Conservation (phyloP, 1,284 basidiomycete genomes). For the Sphagnurus paluster region DNA sequence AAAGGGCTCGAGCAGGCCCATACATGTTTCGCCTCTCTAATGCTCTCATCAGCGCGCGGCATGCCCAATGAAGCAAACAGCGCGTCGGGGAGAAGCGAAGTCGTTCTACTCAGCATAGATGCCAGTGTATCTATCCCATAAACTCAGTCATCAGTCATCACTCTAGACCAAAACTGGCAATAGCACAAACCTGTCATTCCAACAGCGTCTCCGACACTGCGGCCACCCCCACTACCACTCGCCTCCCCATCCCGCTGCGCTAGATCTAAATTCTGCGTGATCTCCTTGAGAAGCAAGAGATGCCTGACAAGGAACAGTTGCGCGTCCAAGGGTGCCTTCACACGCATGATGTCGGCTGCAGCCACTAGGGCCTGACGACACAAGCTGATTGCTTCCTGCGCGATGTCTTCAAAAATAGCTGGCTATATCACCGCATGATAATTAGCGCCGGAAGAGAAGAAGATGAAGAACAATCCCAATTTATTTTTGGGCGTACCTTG, state of each 20-base stretch:
- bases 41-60: constrained; percentile 53
- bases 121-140: constrained; percentile 64
- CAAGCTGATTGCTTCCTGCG: constrained; percentile 83
- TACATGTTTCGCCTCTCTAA: constrained; percentile 67
- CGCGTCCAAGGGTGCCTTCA: constrained; percentile 58
- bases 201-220: constrained; percentile 35
- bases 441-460: neutral
- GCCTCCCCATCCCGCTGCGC: constrained; percentile 42
- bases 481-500: no score
- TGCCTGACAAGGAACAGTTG: constrained; percentile 87
- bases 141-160: neutral
- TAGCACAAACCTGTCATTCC: constrained; percentile 52
- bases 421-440: constrained; percentile 46
- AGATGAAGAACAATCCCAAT: no score
- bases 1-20: constrained; percentile 26
- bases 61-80: constrained; percentile 68
- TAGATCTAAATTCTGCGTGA: constrained; percentile 75
- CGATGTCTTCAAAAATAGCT: constrained; percentile 91
- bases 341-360: constrained; percentile 66
- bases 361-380: constrained; percentile 78
- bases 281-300: constrained; percentile 89
- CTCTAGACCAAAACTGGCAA: neutral
- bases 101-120: constrained; percentile 71
- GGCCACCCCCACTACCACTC: constrained; percentile 4
- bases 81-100: constrained; percentile 68